Evolutionary conservation across 2,329 filamentous ascomycete genomes (phyloP), one percentile per base, ranked within the genome.

Genomic region (Ophiostoma quercus): DNA sequence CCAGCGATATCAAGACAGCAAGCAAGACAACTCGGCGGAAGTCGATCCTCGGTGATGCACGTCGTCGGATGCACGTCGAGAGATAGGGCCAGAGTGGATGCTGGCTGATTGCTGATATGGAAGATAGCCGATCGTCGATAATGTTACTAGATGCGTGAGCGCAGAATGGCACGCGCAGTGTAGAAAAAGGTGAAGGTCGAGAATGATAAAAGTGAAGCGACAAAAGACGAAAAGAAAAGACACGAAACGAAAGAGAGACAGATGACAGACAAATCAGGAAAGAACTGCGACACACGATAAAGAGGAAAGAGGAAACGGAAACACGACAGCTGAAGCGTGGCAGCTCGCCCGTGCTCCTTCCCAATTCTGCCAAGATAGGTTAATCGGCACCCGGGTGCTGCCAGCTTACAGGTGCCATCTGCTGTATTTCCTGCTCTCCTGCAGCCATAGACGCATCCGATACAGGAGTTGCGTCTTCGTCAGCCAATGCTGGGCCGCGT

Each of bases 391-490:
- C 22, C n/a, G 22, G 16, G n/a, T 12, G 16, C 51, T 57, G 16
- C 34, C 34, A 34, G 34, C 34, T 34, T 34, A 34, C 34, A 34
- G 34, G 34, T 34, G 34, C 8, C 34, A 34, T 34, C 34, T 34
- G 34, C 34, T 34, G 34, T 34, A 34, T 8, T 34, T 34, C 34
- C 34, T 34, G 34, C 8, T 34, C 34, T 34, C 5, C 34, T 34
- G 34, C 34, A 34, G 19, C 19, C 19, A 7, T 32, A 62, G 4
- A 9, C 22, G 25, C 11, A 62, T 62, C 68, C 69, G 67, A 70
- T 70, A 68, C 67, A 70, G 69, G 69, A 68, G 41, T 66, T 68
- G 29, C 51, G 39, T n/a, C 69, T 68, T 25, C 51, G 39, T 32
- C 69, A 66, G 66, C 66, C 69, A 70, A 70, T 70, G 32, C 66